Evolutionary conservation across 768 basidiomycete genomes (phyloP), one percentile per base, ranked within the genome.

Genomic region (Trametes villosa): DNA sequence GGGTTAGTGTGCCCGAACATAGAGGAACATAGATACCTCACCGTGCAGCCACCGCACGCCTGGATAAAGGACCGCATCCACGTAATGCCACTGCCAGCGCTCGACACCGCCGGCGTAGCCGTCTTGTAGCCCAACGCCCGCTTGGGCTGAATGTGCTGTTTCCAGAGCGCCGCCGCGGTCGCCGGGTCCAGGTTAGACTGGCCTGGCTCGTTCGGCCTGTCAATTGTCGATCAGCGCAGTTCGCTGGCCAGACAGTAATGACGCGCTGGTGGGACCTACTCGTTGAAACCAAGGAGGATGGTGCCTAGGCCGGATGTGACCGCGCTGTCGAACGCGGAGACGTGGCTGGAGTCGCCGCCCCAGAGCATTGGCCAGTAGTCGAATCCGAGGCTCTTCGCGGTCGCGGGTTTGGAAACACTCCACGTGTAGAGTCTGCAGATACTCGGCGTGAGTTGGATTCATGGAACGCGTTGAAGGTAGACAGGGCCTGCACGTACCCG

Each of bases 361-460:
- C 89, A 93, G 1, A 92, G 71, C 87, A 89, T 88, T n/a, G 88
- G 82, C 29, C 82, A 77, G 61, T 75, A 85, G 11, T 81, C 73
- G 42, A 88, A 70, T 15, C 85, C 87, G 53, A 81, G 72, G 4
- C 68, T 26, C 15, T 77, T 72, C 2, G 79, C 75, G 0, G 66
- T 65, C n/a, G 62, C 58, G 22, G 87, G 83, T 45, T 75, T 74
- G 61, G 67, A 74, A 11, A 86, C 80, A 30, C 79, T 77, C 93
- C 94, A 96, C 30, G 79, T 83, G 73, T 91, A 91, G 34, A 87
- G 49, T 12, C 81, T 82, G n/a, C 42, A 22, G 22, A 20, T 12
- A 26, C 20, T 9, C 9, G 20, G 4, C 17, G 3, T 49, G 9
- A 22, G n/a, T 12, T 24, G 24, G 9, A 4, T 26, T 26, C 20